A percentile compares a stretch with the other conserved stretches of the same genome.
phyloP scores from a whole-genome alignment of 805 yeast genomes.

The Yarrowia divulgata region DNA sequence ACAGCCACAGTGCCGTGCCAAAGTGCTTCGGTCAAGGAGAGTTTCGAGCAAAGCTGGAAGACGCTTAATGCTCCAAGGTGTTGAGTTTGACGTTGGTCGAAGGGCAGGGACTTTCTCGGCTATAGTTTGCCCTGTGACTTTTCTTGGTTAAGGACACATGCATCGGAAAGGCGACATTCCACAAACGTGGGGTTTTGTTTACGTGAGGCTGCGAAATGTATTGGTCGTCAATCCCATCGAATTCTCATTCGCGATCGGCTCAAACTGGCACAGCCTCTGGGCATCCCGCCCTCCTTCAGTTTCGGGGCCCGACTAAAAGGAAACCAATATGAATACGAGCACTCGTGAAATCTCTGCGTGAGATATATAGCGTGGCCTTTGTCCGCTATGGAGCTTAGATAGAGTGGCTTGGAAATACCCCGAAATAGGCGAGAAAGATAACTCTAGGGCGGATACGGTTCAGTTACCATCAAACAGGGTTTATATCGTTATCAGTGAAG shows the following conservation, averaged over 20 bases:
- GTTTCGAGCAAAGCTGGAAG: conserved; percentile 18
- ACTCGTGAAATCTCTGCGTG: background rate
- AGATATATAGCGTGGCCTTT: conserved; percentile 9
- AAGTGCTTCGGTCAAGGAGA: background rate
- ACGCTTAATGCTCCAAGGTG: conserved; percentile 9
- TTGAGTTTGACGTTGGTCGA: conserved; percentile 4
- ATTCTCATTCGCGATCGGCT: too few species aligned
- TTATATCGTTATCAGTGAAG: conserved; percentile 22
- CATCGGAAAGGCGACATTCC: conserved; percentile 2
- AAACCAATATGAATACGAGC: conserved; percentile 18
- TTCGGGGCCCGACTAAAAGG: background rate
- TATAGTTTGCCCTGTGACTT: conserved; percentile 6
- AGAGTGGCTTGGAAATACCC: conserved; percentile 35
- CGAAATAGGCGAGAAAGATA: conserved; percentile 21
- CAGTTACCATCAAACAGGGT: conserved; percentile 15
- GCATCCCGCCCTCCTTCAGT: background rate
- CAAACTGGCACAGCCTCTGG: too few species aligned
- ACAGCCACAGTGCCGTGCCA: conserved; percentile 38
- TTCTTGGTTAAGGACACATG: background rate
- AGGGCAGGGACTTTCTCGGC: conserved; percentile 3
- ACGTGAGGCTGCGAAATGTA: conserved; percentile 3
- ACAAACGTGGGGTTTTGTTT: conserved; percentile 6
- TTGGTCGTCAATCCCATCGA: too few species aligned
- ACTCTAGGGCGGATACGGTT: background rate
- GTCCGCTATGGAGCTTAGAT: conserved; percentile 18